Base-by-base conservation (phyloP, 208 protist genomes). In the Histomonas meleagridis region DNA sequence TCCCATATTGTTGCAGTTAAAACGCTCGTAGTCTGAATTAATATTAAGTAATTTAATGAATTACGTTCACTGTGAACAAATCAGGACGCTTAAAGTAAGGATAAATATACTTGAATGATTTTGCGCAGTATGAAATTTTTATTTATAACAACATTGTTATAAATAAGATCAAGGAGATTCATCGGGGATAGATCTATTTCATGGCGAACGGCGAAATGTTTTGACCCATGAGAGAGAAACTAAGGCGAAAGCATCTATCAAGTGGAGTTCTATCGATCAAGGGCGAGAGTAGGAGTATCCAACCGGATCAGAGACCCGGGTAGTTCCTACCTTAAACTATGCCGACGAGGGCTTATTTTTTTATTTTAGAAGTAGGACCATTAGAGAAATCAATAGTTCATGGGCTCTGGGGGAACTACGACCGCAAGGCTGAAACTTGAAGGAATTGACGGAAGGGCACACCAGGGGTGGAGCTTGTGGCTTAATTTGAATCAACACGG, bases 391-490 rank as follows among this genome's bases (percentile, higher is more conserved):
- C 93, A 94, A 94, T 94, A 96, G 95, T 94, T 43, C 94, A 95
- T 95, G 94, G 94, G 93, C 93, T 96, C 94, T 91, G 95, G 94
- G 95, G 95, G 95, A 92, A 95, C 93, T 96, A 96, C 95, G 94
- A 92, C 95, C 95, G 95, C 95, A 96, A 96, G 94, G 92, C 92
- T 95, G 95, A 96, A 96, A 96, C 95, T 96, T 96, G 95, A 96
- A 96, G 95, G 95, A 95, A 95, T 96, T 96, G 95, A 96, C 95
- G 95, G 95, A 96, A 95, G 94, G 94, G 94, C 94, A 95, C 95
- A 95, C 94, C 90, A 95, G 94, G 92, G 92, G 94, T 96, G 94
- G 95, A 96, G 94, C 94, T 93, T 95, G 95, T 93, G 95, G 95
- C 94, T 95, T 94, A 95, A 95, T 95, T 95, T 95, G 94, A 95